A percentile compares a stretch with the other conserved stretches of the same genome.
Conservation (phyloP, 495 filamentous ascomycete species). For the Trichoderma orchidacearum region DNA sequence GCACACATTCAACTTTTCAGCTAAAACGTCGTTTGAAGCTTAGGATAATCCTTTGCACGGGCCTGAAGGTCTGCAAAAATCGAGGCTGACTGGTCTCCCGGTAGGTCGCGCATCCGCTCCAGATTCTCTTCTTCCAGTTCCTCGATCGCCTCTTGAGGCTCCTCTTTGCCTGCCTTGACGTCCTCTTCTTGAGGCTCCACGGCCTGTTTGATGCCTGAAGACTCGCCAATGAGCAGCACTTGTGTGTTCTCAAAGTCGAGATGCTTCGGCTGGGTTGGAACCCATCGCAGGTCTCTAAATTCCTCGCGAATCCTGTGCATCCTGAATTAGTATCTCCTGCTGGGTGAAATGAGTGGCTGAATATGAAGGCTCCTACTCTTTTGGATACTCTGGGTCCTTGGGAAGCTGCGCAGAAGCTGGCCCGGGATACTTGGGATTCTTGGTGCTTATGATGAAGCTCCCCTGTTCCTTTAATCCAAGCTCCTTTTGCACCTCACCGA, state of each 20-base stretch:
- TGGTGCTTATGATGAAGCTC: slow-evolving; percentile 65
- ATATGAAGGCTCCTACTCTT: not conserved
- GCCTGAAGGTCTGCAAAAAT: slow-evolving; percentile 28
- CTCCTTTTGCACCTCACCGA: slow-evolving; percentile 62
- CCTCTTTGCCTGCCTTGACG: slow-evolving; percentile 38
- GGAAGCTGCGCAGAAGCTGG: slow-evolving; percentile 40
- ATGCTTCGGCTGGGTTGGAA: slow-evolving; percentile 57
- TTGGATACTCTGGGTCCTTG: slow-evolving; percentile 35
- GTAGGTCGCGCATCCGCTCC: slow-evolving; percentile 21
- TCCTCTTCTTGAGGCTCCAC: slow-evolving; percentile 42
- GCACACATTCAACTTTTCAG: not conserved
- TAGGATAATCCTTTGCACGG: slow-evolving; percentile 22
- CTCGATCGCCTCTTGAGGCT: slow-evolving; percentile 39
- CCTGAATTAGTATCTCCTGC: slow-evolving; percentile 12
- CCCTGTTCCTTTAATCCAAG: slow-evolving; percentile 62
- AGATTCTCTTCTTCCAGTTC: slow-evolving; percentile 29
- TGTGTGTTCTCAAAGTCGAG: slow-evolving; percentile 70
- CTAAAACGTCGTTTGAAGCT: slow-evolving; percentile 25
- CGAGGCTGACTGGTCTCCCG: slow-evolving; percentile 20
- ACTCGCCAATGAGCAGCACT: slow-evolving; percentile 70
- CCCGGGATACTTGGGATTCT: slow-evolving; percentile 49
- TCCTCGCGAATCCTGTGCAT: slow-evolving; percentile 44
- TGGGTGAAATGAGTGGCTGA: not conserved
- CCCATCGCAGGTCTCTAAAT: slow-evolving; percentile 64
- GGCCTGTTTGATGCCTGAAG: slow-evolving; percentile 48